Percentiles rank a stretch among this genome's conserved stretches.
Evolutionary conservation across 371 early-diverging fungal genomes (phyloP).

Genomic region (Mucor irregularis): DNA sequence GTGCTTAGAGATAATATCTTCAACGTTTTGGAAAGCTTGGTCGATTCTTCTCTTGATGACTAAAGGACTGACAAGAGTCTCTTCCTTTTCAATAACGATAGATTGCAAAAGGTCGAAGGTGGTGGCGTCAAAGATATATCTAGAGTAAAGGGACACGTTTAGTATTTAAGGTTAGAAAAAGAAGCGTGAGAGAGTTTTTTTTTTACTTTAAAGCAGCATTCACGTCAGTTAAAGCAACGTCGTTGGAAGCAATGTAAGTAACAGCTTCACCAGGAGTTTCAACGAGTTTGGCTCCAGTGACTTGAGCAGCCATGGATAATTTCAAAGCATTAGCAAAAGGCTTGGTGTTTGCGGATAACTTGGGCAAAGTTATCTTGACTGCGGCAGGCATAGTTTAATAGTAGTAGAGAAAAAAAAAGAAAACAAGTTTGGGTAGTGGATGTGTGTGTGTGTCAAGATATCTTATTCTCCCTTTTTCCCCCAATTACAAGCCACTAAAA

Average conservation of each 20-base stretch:
- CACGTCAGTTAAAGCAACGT: conserved; percentile 33
- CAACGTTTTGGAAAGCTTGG: conserved; percentile 33
- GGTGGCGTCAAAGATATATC: conserved; percentile 33
- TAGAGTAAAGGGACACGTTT: conserved; percentile 9
- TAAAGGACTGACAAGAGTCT: conserved; percentile 26
- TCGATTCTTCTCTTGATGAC: conserved; percentile 38
- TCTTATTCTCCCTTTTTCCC: too few species aligned
- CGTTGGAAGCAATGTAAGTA: conserved; percentile 18
- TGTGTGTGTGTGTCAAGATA: background rate
- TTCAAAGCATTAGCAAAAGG: conserved; percentile 42
- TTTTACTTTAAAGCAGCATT: conserved; percentile 46
- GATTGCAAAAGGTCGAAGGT: conserved; percentile 31
- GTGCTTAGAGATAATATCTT: conserved; percentile 19
- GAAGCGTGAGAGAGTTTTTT: background rate
- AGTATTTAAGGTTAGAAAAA: background rate
- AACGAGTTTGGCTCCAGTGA: conserved; percentile 31
- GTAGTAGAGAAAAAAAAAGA: conserved; percentile 6
- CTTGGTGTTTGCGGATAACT: conserved; percentile 37
- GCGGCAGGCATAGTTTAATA: conserved; percentile 24
- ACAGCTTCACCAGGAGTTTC: conserved; percentile 32
- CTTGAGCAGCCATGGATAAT: conserved; percentile 32
- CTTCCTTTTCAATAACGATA: conserved; percentile 43
- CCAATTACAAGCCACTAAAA: conserved; percentile 1
- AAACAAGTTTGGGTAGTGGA: background rate
- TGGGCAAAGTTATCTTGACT: conserved; percentile 34